A percentile compares a stretch with the other conserved stretches of the same genome.
Evolutionary conservation across 129 eudicot species (phyloP).

Genomic region (Kitagawia praeruptora): DNA sequence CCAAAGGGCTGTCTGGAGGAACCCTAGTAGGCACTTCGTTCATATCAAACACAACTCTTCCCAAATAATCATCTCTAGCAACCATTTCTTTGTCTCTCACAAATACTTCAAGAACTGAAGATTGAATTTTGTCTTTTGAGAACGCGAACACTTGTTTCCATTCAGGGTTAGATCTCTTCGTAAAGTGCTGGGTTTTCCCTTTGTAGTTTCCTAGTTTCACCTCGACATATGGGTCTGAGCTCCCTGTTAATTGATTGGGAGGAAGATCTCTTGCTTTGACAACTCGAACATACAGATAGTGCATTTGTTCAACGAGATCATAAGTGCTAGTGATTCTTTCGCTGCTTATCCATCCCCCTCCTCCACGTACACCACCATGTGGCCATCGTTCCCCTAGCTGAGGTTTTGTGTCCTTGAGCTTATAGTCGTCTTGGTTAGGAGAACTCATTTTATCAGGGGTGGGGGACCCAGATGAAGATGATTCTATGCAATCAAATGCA

Average conservation of each 20-base stretch:
- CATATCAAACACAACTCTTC: slow-evolving; percentile 47
- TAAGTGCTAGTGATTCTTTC: slow-evolving; percentile 76
- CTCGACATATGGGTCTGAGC: slow-evolving; percentile 50
- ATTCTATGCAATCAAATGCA: neutral
- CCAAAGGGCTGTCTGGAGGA: slow-evolving; percentile 65
- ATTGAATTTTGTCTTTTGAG: slow-evolving; percentile 42
- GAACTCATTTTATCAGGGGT: slow-evolving; percentile 23
- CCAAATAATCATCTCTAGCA: slow-evolving; percentile 50
- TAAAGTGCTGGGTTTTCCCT: slow-evolving; percentile 59
- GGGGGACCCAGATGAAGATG: neutral
- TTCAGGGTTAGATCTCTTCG: slow-evolving; percentile 49
- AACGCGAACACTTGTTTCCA: slow-evolving; percentile 69
- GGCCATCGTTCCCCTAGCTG: slow-evolving; percentile 90
- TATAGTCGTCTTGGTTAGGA: slow-evolving; percentile 62
- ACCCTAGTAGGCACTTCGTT: slow-evolving; percentile 54
- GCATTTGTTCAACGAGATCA: slow-evolving; percentile 67
- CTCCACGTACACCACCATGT: slow-evolving; percentile 75
- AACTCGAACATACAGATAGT: slow-evolving; percentile 56
- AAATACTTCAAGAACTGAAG: slow-evolving; percentile 48
- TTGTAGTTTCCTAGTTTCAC: slow-evolving; percentile 53
- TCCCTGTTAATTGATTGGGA: slow-evolving; percentile 45
- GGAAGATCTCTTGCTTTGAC: slow-evolving; percentile 57
- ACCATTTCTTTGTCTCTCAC: slow-evolving; percentile 45
- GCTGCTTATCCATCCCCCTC: slow-evolving; percentile 76
- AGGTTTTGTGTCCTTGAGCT: slow-evolving; percentile 65